A percentile compares a stretch with the other conserved stretches of the same genome.
These are phyloP conservation scores for Fusarium sp. DNA, from an alignment of 2,329 filamentous ascomycete genomes.

Conservation along the genomic window DNA sequence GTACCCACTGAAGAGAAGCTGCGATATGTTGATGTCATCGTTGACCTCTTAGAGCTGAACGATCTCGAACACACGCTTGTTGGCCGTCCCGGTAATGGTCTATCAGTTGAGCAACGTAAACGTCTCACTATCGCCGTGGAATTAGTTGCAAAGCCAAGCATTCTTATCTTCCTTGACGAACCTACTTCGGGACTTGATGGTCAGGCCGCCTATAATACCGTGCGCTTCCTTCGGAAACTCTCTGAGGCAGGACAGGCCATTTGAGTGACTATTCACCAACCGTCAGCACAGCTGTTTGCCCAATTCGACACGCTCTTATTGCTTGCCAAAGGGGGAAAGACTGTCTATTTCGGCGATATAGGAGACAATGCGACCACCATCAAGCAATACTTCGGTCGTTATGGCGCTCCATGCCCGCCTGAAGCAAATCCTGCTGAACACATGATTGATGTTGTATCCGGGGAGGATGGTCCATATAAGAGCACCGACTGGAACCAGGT, in stretches of 20 bases:
- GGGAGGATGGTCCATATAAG: slow-evolving; percentile 57
- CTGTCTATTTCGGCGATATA: slow-evolving; percentile 77
- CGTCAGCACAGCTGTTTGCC: slow-evolving; percentile 75
- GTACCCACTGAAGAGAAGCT: slow-evolving; percentile 77
- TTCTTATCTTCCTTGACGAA: slow-evolving; percentile 73
- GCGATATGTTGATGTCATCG: slow-evolving; percentile 82
- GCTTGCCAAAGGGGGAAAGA: slow-evolving; percentile 73
- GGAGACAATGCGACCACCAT: slow-evolving; percentile 68
- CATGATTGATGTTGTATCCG: slow-evolving; percentile 75
- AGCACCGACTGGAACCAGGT: slow-evolving; percentile 75
- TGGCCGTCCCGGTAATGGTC: slow-evolving; percentile 64
- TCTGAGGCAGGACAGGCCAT: slow-evolving; percentile 77
- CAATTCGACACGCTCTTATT: slow-evolving; percentile 76
- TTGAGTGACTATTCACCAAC: slow-evolving; percentile 79
- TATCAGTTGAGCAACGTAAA: slow-evolving; percentile 68
- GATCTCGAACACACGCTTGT: slow-evolving; percentile 65
- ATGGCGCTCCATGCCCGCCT: slow-evolving; percentile 73
- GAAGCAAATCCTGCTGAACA: slow-evolving; percentile 81
- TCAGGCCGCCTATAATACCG: slow-evolving; percentile 75
- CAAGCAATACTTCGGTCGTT: slow-evolving; percentile 74
- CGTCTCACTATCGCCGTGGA: slow-evolving; percentile 73
- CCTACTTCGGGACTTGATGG: slow-evolving; percentile 77
- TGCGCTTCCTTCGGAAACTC: slow-evolving; percentile 77
- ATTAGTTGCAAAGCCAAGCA: slow-evolving; percentile 71
- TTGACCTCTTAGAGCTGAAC: slow-evolving; percentile 71